Evolutionary conservation across 2,329 filamentous ascomycete genomes (phyloP).

Genomic region (Cordyceps farinosa): DNA sequence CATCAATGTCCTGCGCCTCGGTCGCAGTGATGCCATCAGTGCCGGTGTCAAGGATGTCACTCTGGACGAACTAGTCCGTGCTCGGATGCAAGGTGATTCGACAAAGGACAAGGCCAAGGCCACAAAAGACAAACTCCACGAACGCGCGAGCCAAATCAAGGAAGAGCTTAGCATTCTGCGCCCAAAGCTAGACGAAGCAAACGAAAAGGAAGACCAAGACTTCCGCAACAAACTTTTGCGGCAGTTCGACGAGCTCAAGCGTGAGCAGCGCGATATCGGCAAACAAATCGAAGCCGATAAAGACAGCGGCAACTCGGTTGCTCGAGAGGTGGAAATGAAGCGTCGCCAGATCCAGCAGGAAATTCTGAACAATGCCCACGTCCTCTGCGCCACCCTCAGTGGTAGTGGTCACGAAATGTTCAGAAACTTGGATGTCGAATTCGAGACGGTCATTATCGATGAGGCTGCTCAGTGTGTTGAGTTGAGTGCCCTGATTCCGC

Average conservation of each 20-base stretch:
- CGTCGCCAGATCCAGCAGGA: constrained; percentile 83
- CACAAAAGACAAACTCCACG: constrained; percentile 57
- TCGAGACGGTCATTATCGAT: constrained; percentile 97
- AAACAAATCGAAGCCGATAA: constrained; percentile 82
- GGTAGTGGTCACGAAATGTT: constrained; percentile 98
- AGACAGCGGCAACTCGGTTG: constrained; percentile 76
- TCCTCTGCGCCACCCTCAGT: constrained; percentile 92
- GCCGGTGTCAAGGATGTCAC: constrained; percentile 84
- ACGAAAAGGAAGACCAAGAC: constrained; percentile 49
- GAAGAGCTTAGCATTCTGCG: constrained; percentile 68
- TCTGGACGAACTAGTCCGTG: constrained; percentile 83
- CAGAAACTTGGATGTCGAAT: constrained; percentile 88
- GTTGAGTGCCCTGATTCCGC: constrained; percentile 88
- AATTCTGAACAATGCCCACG: constrained; percentile 84
- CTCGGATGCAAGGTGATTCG: constrained; percentile 60
- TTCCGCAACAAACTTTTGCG: constrained; percentile 59
- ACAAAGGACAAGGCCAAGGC: constrained; percentile 55
- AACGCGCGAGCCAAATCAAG: constrained; percentile 69
- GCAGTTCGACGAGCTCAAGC: constrained; percentile 74
- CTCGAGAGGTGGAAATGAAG: constrained; percentile 81
- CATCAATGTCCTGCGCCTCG: constrained; percentile 84
- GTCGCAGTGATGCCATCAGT: constrained; percentile 90
- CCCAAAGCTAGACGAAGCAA: constrained; percentile 65
- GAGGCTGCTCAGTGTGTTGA: constrained; percentile 98
- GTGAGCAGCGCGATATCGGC: constrained; percentile 69